A percentile compares a stretch with the other conserved stretches of the same genome.
phyloP scores from a whole-genome alignment of 2,329 filamentous ascomycete species.

The Penicillium italicum region DNA sequence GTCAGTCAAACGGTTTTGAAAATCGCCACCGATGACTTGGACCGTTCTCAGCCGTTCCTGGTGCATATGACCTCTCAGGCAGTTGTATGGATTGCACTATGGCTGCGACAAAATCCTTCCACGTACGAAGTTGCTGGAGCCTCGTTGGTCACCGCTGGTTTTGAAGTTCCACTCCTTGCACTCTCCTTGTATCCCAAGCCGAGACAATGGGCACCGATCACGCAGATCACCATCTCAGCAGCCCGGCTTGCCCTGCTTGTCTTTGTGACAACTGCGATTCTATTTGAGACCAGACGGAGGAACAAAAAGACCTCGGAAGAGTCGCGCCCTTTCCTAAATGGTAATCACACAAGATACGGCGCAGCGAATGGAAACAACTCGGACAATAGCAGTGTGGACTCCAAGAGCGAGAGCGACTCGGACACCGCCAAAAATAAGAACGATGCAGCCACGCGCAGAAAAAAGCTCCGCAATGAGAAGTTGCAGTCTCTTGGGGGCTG shows the following conservation, averaged over 20 bases:
- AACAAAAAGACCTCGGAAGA: conserved; percentile 1
- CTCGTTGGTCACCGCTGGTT: conserved; percentile 9
- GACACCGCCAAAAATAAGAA: background rate
- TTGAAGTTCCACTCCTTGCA: conserved; percentile 9
- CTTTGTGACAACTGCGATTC: background rate
- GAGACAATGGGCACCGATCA: conserved; percentile 7
- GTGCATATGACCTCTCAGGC: conserved; percentile 11
- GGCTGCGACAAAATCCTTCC: conserved; percentile 1
- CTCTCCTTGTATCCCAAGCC: conserved; percentile 4
- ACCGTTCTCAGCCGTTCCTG: conserved; percentile 6
- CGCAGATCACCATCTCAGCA: background rate
- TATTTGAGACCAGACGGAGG: background rate
- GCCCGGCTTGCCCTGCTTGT: background rate
- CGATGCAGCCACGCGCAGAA: background rate
- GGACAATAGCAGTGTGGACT: conserved; percentile 3
- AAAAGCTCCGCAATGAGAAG: conserved; percentile 3
- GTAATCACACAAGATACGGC: background rate
- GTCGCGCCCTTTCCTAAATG: conserved; percentile 5
- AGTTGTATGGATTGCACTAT: conserved; percentile 2
- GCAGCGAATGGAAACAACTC: background rate
- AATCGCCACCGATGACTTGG: conserved; percentile 6
- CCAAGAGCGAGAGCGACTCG: conserved; percentile 4
- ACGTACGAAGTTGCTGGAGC: conserved; percentile 4
- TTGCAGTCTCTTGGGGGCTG: conserved; percentile 3
- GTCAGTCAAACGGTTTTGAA: conserved; percentile 1